These are phyloP conservation scores for Candida maris DNA, from an alignment of 805 yeast genomes.

Conservation along the genomic window DNA sequence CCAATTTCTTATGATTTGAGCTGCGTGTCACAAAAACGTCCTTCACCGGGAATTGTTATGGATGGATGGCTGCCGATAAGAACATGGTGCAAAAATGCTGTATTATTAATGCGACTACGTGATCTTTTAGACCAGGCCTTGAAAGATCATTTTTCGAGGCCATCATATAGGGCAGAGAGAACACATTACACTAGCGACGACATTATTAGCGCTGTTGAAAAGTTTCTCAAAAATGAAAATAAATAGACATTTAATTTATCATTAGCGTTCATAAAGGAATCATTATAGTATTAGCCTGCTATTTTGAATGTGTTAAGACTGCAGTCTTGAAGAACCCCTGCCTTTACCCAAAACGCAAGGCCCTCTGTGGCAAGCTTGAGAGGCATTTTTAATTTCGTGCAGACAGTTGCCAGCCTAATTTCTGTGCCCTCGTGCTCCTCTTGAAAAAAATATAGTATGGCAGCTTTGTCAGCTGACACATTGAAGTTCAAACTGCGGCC, in stretches of 20 bases:
- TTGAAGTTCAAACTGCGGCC: slow-evolving; percentile 36
- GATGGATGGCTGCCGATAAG: slow-evolving; percentile 88
- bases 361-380: slow-evolving; percentile 37
- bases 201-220: slow-evolving; percentile 39
- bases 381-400: slow-evolving; percentile 40
- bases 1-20: slow-evolving; percentile 56
- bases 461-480: slow-evolving; percentile 70
- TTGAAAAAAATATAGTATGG: slow-evolving; percentile 39
- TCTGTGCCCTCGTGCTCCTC: slow-evolving; percentile 20
- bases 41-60: slow-evolving; percentile 79
- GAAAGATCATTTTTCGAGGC: slow-evolving; percentile 54
- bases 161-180: slow-evolving; percentile 30
- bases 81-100: slow-evolving; percentile 94
- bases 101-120: slow-evolving; percentile 69
- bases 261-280: not conserved
- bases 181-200: slow-evolving; percentile 27
- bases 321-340: slow-evolving; percentile 47
- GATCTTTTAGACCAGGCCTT: slow-evolving; percentile 63
- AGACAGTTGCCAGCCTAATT: slow-evolving; percentile 31
- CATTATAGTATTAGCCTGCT: slow-evolving; percentile 31
- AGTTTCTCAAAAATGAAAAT: slow-evolving; percentile 23
- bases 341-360: slow-evolving; percentile 60
- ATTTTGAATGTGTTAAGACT: slow-evolving; percentile 36
- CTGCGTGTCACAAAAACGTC: slow-evolving; percentile 36
- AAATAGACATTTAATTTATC: slow-evolving; percentile 8